These are phyloP conservation scores for Fusarium xyrophilum DNA, from an alignment of 2,329 filamentous ascomycete genomes.

Conservation along the genomic window DNA sequence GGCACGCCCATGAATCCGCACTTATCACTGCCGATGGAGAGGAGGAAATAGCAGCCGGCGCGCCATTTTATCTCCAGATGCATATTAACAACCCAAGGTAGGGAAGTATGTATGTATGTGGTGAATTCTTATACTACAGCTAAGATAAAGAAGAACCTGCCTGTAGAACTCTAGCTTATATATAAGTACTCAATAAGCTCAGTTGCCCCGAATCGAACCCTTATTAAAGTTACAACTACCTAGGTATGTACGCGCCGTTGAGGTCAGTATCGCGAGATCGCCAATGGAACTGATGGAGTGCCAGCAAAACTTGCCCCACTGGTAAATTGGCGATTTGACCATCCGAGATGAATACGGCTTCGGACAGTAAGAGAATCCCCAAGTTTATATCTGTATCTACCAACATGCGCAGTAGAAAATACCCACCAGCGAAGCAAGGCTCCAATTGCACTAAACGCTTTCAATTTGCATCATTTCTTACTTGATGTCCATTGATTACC, in stretches of 20 bases:
- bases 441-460: neutral
- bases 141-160: neutral
- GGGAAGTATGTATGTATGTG: neutral
- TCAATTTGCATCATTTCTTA: neutral
- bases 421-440: neutral
- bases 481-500: neutral
- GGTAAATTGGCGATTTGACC: constrained; percentile 17
- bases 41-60: constrained; percentile 12
- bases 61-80: neutral
- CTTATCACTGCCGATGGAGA: constrained; percentile 9
- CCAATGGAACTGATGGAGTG: constrained; percentile 10
- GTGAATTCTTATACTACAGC: neutral
- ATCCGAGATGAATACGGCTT: constrained; percentile 25
- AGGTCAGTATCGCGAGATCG: constrained; percentile 31
- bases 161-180: neutral
- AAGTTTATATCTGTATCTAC: neutral
- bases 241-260: constrained; percentile 4
- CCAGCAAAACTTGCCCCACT: constrained; percentile 20
- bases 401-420: neutral
- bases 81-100: neutral
- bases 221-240: neutral
- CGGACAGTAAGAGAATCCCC: neutral
- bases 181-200: neutral
- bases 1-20: constrained; percentile 20
- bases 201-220: neutral